Evolutionary conservation across 345 rosid species (phyloP), one percentile per base, ranked within the genome.

Genomic region (Adansonia digitata): DNA sequence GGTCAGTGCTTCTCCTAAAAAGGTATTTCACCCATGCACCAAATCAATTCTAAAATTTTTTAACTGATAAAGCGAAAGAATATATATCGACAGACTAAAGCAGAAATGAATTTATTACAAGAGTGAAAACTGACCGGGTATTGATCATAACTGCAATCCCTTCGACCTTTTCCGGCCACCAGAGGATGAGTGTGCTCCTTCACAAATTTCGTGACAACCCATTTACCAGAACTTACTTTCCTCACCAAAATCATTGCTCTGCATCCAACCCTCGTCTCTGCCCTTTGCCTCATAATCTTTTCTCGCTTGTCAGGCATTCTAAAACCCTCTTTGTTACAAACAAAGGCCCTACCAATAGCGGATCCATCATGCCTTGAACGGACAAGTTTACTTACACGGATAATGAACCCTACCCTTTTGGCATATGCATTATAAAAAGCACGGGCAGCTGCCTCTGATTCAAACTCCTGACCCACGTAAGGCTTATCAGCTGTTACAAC

Each of bases 341-440:
- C 98, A 69, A 95, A 94, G 15, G 96, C 93, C 49, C 99, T 89
- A 8, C 99, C 99, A 69, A 95, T 93, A 11, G 97, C 90, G 63
- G 99, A 79, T 59, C 98, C 98, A 52, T 95, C 99, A 53, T 92
- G 91, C 80, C 97, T 93, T 2, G 99, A 95, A 66, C 99, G 82
- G 15, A 97, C 93, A 45, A 95, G 97, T 75, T 95, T 95, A 83
- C 99, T 95, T n/a, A 95, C 98, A 76, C 99, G 98, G 55, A 93
- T 90, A 51, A 95, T 75, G 35, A 95, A 95, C 74, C 99, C 99
- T 31, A 88, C 88, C 60, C 82, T 89, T 0, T 91, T 87, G 45
- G 99, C 99, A 82, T 95, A 95, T 61, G 93, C 69, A 64, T 93
- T 93, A 75, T 95, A 95, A 83, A 95, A 91, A 56, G 93, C 94